These are phyloP conservation scores for Termitomyces sp. DNA, from an alignment of 768 basidiomycete species.

Conservation along the genomic window DNA sequence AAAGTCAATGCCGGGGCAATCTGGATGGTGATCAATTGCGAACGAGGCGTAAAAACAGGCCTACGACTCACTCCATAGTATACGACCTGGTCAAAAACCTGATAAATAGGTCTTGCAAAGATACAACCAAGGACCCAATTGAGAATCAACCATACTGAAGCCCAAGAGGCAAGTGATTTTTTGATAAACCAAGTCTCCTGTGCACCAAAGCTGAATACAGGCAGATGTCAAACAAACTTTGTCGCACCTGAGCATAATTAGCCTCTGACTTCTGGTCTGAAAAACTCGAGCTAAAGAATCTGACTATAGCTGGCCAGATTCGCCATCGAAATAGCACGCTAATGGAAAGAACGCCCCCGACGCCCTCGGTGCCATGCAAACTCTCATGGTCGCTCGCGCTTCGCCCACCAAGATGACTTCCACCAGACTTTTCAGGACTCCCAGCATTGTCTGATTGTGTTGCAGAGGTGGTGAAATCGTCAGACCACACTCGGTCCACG, in stretches of 20 bases:
- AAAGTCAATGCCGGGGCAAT: slow-evolving; percentile 56
- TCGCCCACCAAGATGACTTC: slow-evolving; percentile 27
- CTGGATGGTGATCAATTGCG: slow-evolving; percentile 19
- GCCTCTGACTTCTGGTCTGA: slow-evolving; percentile 47
- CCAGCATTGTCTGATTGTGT: slow-evolving; percentile 47
- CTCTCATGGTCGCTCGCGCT: slow-evolving; percentile 31
- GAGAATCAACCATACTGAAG: slow-evolving; percentile 55
- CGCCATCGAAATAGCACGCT: slow-evolving; percentile 52
- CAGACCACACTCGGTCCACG: slow-evolving; percentile 67
- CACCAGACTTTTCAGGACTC: slow-evolving; percentile 46
- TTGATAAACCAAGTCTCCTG: slow-evolving; percentile 73
- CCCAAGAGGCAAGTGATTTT: slow-evolving; percentile 62
- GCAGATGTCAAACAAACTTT: background rate
- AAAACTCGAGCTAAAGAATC: slow-evolving; percentile 60
- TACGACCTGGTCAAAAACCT: slow-evolving; percentile 53
- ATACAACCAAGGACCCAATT: slow-evolving; percentile 65
- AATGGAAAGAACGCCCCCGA: slow-evolving; percentile 26
- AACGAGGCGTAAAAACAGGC: background rate
- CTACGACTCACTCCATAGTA: slow-evolving; percentile 43
- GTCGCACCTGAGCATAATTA: slow-evolving; percentile 35
- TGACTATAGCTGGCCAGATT: slow-evolving; percentile 46
- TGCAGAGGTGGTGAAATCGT: slow-evolving; percentile 49
- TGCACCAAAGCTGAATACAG: slow-evolving; percentile 2
- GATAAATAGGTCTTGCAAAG: slow-evolving; percentile 37
- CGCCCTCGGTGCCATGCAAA: slow-evolving; percentile 26